Evolutionary conservation across 768 basidiomycete genomes (phyloP), one percentile per base, ranked within the genome.

Genomic region (Rhodosporidiobolus sp.): DNA sequence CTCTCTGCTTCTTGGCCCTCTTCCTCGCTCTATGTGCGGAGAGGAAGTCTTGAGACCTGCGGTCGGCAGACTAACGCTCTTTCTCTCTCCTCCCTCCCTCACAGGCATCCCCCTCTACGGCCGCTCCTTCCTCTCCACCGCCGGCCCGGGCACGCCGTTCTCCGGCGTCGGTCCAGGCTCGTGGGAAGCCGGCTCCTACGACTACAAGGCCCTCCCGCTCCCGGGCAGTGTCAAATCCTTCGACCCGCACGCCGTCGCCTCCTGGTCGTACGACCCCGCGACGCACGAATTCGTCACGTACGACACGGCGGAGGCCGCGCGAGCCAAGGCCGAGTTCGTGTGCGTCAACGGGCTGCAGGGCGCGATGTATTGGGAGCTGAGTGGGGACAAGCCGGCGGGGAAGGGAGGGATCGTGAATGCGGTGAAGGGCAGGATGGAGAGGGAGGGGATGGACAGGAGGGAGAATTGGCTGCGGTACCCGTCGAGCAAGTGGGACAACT

Each of bases 321-420:
- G 81, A 63, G 85, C 85, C 85, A 94, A 94, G 80, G 91, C 90
- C 22, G 84, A 78, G 69, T 97, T 89, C 83, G 93, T 98, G 79
- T 83, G 83, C 77, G 84, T 86, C 48, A 86, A 89, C 78, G 86
- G 87, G 0, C 82, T 98, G 8, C 91, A 90, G 11, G 96, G 96
- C 0, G 90, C 89, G 66, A 99, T 99, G 96, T 84, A 78, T 76
- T 93, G 91, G 92, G 92, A 94, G 80, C 83, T 95, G 53, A 90
- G 89, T 76, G 92, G 91, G 4, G 95, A 97, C 82, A 92, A 92
- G 80, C 87, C 87, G 2, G 82, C 82, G 9, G 76, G 80, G 14
- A 89, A 82, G 2, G 91, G 90, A 4, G 93, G 93, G 81, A 84
- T 85, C 6, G 86, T 89, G 74, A 86, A 87, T 43, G 88, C 86